Evolutionary conservation across 441 rosid species (phyloP).

Genomic region (Arabidopsis lyrata): DNA sequence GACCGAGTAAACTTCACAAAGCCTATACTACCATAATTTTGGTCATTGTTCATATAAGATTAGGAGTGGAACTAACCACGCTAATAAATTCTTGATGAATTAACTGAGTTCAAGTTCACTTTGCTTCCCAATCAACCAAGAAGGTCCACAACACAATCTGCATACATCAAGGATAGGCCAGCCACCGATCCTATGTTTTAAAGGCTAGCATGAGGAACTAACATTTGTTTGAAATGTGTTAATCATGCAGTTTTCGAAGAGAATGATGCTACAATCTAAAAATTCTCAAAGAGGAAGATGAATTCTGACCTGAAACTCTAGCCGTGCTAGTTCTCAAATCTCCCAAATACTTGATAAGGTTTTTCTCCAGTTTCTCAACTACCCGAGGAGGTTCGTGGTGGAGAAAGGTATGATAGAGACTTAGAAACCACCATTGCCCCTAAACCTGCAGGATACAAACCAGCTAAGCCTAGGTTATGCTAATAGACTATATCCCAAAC

Average conservation of each 20-base stretch:
- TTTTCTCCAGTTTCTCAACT: constrained; percentile 41
- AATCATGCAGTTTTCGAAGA: neutral
- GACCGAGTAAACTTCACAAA: constrained; percentile 34
- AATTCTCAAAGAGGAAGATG: constrained; percentile 26
- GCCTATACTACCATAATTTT: constrained; percentile 38
- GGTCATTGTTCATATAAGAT: constrained; percentile 38
- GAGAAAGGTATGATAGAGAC: constrained; percentile 5
- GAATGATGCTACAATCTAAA: constrained; percentile 13
- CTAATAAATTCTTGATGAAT: constrained; percentile 47
- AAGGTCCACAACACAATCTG: constrained; percentile 59
- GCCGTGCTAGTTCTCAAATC: constrained; percentile 45
- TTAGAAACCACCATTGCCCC: constrained; percentile 44
- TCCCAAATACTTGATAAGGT: constrained; percentile 43
- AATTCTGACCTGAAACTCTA: constrained; percentile 54
- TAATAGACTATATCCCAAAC: constrained; percentile 42
- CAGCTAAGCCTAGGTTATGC: constrained; percentile 61
- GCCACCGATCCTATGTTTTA: constrained; percentile 44
- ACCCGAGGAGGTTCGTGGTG: constrained; percentile 22
- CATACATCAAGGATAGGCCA: constrained; percentile 45
- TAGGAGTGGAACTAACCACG: constrained; percentile 45
- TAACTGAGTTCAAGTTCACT: constrained; percentile 53
- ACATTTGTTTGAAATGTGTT: constrained; percentile 12
- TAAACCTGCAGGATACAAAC: constrained; percentile 68
- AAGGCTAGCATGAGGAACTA: constrained; percentile 16
- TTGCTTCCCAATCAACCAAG: constrained; percentile 43